A percentile compares a stretch with the other conserved stretches of the same genome.
phyloP scores from a whole-genome alignment of 2,329 filamentous ascomycete genomes.

The Ascocoryne sarcoides region DNA sequence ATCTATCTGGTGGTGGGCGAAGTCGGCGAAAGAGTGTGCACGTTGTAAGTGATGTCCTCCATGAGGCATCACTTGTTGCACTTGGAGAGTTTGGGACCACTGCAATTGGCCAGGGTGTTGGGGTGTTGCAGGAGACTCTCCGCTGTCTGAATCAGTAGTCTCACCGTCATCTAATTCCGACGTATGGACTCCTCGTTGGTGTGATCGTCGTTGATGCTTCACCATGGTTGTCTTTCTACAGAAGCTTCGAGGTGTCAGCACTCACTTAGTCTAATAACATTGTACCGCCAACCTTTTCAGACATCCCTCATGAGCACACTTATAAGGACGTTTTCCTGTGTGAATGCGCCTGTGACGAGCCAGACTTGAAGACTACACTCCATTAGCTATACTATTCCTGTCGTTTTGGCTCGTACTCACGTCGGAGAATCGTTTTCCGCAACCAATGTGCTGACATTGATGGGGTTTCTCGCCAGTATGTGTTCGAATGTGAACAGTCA shows the following conservation, averaged over 20 bases:
- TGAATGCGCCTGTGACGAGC: conserved; percentile 56
- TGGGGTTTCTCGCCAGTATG: conserved; percentile 67
- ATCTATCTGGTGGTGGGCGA: conserved; percentile 38
- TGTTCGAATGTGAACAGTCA: conserved; percentile 62
- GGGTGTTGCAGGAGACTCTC: conserved; percentile 51
- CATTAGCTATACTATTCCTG: conserved; percentile 10
- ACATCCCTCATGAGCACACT: conserved; percentile 42
- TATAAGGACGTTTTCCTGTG: conserved; percentile 61
- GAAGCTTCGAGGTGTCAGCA: conserved; percentile 40
- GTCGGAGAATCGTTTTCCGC: conserved; percentile 62
- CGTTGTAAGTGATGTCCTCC: conserved; percentile 33
- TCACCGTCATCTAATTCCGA: conserved; percentile 37
- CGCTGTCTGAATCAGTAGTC: conserved; percentile 31
- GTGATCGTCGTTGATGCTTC: conserved; percentile 54
- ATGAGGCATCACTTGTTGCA: conserved; percentile 29
- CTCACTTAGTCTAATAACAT: conserved; percentile 4
- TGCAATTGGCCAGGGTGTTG: conserved; percentile 40
- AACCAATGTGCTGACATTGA: conserved; percentile 55
- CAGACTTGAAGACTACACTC: conserved; percentile 28
- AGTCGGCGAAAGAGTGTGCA: conserved; percentile 46
- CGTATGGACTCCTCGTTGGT: conserved; percentile 48
- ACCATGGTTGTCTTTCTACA: conserved; percentile 66
- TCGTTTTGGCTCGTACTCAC: conserved; percentile 25
- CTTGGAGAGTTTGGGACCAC: conserved; percentile 40
- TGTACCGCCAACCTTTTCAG: conserved; percentile 26